Conservation (phyloP, 2,329 filamentous ascomycete genomes). For the Penicillium brasilianum region DNA sequence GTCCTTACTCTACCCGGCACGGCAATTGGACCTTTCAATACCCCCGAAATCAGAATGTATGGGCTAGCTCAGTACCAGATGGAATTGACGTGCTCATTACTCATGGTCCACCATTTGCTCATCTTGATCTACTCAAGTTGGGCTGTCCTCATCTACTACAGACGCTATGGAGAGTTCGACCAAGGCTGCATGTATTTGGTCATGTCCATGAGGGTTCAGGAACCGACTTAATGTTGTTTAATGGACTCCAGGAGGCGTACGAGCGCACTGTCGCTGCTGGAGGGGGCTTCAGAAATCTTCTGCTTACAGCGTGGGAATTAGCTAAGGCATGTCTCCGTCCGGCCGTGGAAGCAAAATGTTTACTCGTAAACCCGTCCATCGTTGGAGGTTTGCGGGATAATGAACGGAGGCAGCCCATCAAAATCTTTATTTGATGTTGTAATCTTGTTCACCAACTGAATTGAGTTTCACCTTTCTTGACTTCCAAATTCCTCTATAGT, state of each 20-base stretch:
- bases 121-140: constrained; percentile 59
- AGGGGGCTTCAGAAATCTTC: constrained; percentile 26
- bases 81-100: constrained; percentile 78
- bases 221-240: constrained; percentile 24
- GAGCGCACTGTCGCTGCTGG: constrained; percentile 24
- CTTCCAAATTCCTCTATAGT: too few species aligned
- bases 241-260: constrained; percentile 24
- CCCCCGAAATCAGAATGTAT: constrained; percentile 63
- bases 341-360: constrained; percentile 27
- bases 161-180: constrained; percentile 62
- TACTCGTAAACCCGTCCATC: constrained; percentile 30
- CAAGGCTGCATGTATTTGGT: constrained; percentile 25
- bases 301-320: constrained; percentile 19
- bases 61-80: constrained; percentile 68
- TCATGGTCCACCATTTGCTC: constrained; percentile 73
- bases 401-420: constrained; percentile 22
- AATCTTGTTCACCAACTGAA: too few species aligned
- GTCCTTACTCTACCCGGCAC: constrained; percentile 73
- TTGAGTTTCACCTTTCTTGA: too few species aligned
- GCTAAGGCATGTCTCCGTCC: constrained; percentile 5
- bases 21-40: constrained; percentile 81
- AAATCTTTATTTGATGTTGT: constrained; percentile 20
- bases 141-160: constrained; percentile 70
- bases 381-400: constrained; percentile 28
- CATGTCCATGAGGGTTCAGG: constrained; percentile 29